phyloP scores from a whole-genome alignment of 805 yeast species.

The Pichia heedii region DNA sequence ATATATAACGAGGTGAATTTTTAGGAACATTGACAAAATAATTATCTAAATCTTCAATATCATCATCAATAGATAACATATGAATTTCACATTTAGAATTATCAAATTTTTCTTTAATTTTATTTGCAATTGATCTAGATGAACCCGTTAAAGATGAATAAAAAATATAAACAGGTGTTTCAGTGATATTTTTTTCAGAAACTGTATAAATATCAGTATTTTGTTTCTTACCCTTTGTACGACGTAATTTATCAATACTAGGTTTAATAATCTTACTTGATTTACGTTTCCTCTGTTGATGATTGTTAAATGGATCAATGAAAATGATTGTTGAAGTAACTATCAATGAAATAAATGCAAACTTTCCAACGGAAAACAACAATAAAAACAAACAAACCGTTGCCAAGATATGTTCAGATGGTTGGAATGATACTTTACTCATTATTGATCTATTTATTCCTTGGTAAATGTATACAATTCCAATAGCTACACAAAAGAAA shows the following conservation, averaged over 20 bases:
- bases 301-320: too few relatives aligned
- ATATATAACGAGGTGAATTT: constrained; percentile 38
- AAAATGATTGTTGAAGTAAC: too few relatives aligned
- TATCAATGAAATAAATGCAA: too few relatives aligned
- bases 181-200: constrained; percentile 27
- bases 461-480: too few relatives aligned
- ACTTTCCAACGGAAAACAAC: too few relatives aligned
- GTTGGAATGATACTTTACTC: too few relatives aligned
- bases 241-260: constrained; percentile 1
- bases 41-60: constrained; percentile 73
- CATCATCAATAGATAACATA: constrained; percentile 67
- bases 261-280: constrained; percentile 4
- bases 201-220: constrained; percentile 6
- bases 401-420: too few relatives aligned
- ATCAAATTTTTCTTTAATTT: constrained; percentile 30
- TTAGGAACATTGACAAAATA: constrained; percentile 53
- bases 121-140: constrained; percentile 58
- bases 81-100: constrained; percentile 33
- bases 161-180: constrained; percentile 57
- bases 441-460: too few relatives aligned
- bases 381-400: too few relatives aligned
- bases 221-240: not conserved
- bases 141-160: constrained; percentile 85
- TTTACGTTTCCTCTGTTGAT: not conserved
- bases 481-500: too few relatives aligned